Conservation (phyloP, 208 protist genomes). For the Phytomonas sp. region DNA sequence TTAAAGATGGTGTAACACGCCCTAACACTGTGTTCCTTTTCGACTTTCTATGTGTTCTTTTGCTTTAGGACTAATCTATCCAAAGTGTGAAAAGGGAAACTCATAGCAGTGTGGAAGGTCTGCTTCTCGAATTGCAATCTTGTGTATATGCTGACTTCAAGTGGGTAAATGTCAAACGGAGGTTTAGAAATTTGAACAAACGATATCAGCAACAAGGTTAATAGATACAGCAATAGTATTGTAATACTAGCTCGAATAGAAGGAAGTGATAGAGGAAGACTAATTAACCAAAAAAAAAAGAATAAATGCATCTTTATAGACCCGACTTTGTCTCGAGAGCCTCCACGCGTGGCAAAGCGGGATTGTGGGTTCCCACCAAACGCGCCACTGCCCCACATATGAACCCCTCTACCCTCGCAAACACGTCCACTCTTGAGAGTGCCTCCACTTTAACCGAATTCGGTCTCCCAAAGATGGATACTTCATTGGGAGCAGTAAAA, state of each 20-base stretch:
- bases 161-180: background rate
- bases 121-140: background rate
- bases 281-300: too few relatives aligned
- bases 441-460: background rate
- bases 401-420: background rate
- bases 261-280: background rate
- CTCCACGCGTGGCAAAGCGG: background rate
- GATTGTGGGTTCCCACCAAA: background rate
- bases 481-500: too few relatives aligned
- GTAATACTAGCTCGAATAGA: background rate
- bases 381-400: background rate
- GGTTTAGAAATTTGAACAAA: background rate
- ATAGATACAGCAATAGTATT: background rate
- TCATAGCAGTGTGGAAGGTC: background rate
- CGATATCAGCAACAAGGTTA: background rate
- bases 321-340: background rate
- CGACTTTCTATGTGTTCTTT: background rate
- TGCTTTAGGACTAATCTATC: background rate
- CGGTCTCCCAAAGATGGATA: background rate
- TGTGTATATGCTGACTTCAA: background rate
- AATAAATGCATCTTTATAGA: background rate
- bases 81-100: background rate
- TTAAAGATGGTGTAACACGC: background rate
- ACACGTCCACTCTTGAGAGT: too few relatives aligned
- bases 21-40: background rate